phyloP scores from a whole-genome alignment of 1,139 yeast genomes.

The Petasospora fabianii region DNA sequence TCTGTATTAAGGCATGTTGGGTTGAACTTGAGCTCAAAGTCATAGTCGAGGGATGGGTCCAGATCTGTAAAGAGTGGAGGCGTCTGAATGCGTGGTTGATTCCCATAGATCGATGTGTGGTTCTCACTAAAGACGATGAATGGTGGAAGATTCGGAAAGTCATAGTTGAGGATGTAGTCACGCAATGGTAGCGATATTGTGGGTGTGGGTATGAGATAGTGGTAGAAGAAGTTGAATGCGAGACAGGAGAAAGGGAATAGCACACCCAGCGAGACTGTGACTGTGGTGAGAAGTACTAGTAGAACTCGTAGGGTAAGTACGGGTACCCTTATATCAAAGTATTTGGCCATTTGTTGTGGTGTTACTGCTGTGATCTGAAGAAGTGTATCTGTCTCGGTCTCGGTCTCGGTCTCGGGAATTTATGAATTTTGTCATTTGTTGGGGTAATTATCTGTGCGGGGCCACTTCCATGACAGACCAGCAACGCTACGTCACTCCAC shows the following conservation, averaged over 20 bases:
- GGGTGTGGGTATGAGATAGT: slow-evolving; percentile 35
- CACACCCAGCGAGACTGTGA: slow-evolving; percentile 24
- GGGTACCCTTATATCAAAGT: slow-evolving; percentile 20
- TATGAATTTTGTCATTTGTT: not conserved
- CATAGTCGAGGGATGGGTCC: slow-evolving; percentile 18
- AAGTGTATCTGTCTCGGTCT: not conserved
- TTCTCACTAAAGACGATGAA: slow-evolving; percentile 26
- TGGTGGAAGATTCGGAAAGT: slow-evolving; percentile 28
- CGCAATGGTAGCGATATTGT: slow-evolving; percentile 30
- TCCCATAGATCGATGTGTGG: slow-evolving; percentile 16
- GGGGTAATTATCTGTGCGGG: no score
- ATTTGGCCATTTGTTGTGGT: slow-evolving; percentile 5
- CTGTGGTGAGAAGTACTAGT: slow-evolving; percentile 18
- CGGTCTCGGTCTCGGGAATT: no score
- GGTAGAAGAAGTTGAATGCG: slow-evolving; percentile 38
- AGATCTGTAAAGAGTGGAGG: slow-evolving; percentile 9
- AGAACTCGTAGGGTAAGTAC: slow-evolving; percentile 22
- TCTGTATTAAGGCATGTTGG: slow-evolving; percentile 4
- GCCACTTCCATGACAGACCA: no score
- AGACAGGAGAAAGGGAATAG: slow-evolving; percentile 39
- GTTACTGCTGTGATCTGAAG: not conserved
- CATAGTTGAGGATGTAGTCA: slow-evolving; percentile 29
- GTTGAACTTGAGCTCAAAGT: slow-evolving; percentile 21
- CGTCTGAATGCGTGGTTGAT: slow-evolving; percentile 12
- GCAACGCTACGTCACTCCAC: no score